phyloP scores from a whole-genome alignment of 148 eudicot genomes.

The Persicaria tinctoria region DNA sequence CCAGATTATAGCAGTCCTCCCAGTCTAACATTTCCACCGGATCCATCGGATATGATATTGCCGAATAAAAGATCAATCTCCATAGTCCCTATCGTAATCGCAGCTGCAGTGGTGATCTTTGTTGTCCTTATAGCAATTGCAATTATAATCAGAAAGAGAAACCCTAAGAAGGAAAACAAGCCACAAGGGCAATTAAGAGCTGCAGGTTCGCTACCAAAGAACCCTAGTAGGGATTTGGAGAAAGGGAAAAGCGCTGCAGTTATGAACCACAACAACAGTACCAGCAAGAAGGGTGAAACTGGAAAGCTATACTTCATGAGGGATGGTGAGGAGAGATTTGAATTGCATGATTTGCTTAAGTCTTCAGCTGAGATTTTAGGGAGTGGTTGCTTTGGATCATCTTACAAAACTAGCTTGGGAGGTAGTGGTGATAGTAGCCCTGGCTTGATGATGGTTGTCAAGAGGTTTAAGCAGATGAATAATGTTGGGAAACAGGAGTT shows the following conservation, averaged over 20 bases:
- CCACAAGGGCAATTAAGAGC: background rate
- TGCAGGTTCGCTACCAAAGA: background rate
- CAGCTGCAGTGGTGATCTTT: background rate
- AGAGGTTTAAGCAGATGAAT: constrained; percentile 75
- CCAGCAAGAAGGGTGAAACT: background rate
- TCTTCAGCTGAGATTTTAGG: constrained; percentile 83
- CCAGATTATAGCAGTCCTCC: background rate
- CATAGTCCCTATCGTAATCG: background rate
- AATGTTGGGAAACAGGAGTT: constrained; percentile 72
- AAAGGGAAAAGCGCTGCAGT: background rate
- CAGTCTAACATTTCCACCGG: background rate
- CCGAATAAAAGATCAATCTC: background rate
- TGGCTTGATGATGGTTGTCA: constrained; percentile 51
- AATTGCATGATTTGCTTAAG: constrained; percentile 50
- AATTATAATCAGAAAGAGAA: background rate
- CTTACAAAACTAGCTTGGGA: constrained; percentile 56
- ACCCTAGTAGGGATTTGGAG: background rate
- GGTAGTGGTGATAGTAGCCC: background rate
- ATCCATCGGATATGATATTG: background rate
- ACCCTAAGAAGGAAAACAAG: background rate
- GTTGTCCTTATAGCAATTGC: background rate
- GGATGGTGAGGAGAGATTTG: constrained; percentile 41
- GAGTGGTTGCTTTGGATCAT: constrained; percentile 77
- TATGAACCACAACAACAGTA: background rate
- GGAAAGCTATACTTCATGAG: constrained; percentile 47